Percentiles rank a stretch among this genome's conserved stretches.
Conservation (phyloP, 2,329 filamentous ascomycete genomes). For the Exophiala lecanii-corni region DNA sequence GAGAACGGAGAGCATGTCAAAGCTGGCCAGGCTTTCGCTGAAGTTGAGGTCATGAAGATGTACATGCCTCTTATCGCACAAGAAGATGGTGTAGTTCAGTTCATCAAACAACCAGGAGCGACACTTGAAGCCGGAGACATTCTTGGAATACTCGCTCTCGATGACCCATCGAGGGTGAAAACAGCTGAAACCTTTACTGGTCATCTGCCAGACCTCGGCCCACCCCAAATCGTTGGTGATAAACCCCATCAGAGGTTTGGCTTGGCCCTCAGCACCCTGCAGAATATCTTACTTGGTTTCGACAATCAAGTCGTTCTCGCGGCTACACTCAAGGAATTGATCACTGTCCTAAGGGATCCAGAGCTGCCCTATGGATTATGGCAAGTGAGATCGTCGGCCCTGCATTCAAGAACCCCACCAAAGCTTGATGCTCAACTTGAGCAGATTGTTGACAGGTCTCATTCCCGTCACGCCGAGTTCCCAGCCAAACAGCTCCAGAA, state of each 20-base stretch:
- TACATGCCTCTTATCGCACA: constrained; percentile 97
- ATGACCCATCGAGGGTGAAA: constrained; percentile 94
- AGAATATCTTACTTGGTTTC: constrained; percentile 86
- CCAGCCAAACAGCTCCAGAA: constrained; percentile 83
- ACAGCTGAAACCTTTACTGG: constrained; percentile 91
- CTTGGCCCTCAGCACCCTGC: constrained; percentile 69
- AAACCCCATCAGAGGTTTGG: constrained; percentile 88
- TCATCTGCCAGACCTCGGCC: constrained; percentile 79
- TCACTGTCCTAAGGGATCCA: constrained; percentile 82
- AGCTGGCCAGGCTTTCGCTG: constrained; percentile 88
- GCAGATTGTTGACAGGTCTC: constrained; percentile 80
- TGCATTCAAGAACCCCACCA: constrained; percentile 96
- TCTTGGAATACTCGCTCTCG: constrained; percentile 90
- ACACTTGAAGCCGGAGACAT: constrained; percentile 97
- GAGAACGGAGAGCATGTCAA: constrained; percentile 92
- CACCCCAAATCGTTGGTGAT: constrained; percentile 78
- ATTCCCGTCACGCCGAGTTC: constrained; percentile 76
- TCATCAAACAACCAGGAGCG: constrained; percentile 99
- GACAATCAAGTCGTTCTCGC: constrained; percentile 98
- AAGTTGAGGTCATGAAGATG: constrained; percentile 99
- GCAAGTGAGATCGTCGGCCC: constrained; percentile 89
- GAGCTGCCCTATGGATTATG: constrained; percentile 96
- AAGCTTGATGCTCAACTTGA: constrained; percentile 80
- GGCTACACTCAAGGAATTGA: constrained; percentile 75
- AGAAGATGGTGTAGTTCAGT: constrained; percentile 92